Evolutionary conservation across 441 rosid genomes (phyloP), one percentile per base, ranked within the genome.

Genomic region (Erysimum cheiri): DNA sequence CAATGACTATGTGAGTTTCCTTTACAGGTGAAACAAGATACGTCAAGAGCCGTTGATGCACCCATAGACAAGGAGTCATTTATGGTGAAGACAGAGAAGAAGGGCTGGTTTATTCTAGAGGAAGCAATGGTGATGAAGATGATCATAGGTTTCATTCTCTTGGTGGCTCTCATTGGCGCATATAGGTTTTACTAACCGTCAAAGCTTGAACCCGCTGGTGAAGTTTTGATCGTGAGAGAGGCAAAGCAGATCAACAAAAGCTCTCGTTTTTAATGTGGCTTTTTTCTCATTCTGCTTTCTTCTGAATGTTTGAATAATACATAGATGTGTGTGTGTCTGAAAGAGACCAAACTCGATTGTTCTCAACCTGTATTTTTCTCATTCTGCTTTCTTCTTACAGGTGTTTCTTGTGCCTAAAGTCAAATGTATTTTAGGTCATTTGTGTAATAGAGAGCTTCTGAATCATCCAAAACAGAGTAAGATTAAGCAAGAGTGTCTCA

Each of bases 11-110:
- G 46, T 64, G 41, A 8, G 8, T 46, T n/a, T 26, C 28, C 29
- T 40, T 66, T 60, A 11, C 68, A 73, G 72, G 41, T 67, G 49
- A 74, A 74, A 33, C 22, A 52, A 52, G 35, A 8, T 0, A 64
- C 26, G 26, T 31, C 70, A 26, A 72, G 26, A 37, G 60, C 11
- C 11, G 2, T 28, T 47, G 28, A 29, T 44, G 59, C 46, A 19
- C 19, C 59, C 31, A 31, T 11, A 3, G 15, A 13, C 2, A 57
- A 73, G 3, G 40, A 47, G 29, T 6, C 46, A 31, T 29, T 3
- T 35, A 13, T 60, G 43, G 49, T 53, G 50, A 60, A 60, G 35
- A 28, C 49, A 60, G 68, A 73, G 68, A 52, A 52, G 57, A 60
- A 33, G 15, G 33, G 57, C 0, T 60, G 28, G 69, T 44, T 67